phyloP scores from a whole-genome alignment of 768 basidiomycete genomes.

The Tephrocybe sp. region DNA sequence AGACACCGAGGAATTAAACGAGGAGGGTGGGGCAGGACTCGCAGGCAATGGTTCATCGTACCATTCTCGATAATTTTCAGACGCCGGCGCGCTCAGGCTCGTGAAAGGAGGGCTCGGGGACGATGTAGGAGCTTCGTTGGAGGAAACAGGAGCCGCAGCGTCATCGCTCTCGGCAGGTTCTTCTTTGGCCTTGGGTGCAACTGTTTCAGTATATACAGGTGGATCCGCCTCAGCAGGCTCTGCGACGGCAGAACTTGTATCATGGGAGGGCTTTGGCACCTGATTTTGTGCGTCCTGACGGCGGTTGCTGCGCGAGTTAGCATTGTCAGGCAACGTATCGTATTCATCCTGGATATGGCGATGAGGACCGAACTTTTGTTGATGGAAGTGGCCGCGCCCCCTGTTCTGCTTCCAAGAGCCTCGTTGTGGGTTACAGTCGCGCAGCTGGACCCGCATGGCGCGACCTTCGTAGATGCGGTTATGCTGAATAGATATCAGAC shows the following conservation, averaged over 20 bases:
- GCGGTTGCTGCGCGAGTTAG: conserved; percentile 7
- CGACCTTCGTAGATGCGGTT: conserved; percentile 69
- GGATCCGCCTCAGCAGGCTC: conserved; percentile 10
- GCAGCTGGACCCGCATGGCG: conserved; percentile 72
- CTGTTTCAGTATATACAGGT: conserved; percentile 14
- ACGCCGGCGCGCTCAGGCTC: conserved; percentile 15
- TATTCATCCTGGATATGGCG: conserved; percentile 26
- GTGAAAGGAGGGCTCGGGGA: conserved; percentile 19
- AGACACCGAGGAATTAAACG: conserved; percentile 30
- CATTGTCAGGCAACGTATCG: conserved; percentile 14
- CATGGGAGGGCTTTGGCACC: not conserved
- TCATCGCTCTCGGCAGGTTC: not conserved
- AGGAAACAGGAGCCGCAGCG: not conserved
- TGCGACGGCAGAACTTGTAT: not conserved
- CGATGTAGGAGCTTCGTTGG: conserved; percentile 16
- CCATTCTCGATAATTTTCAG: conserved; percentile 44
- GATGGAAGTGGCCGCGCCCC: conserved; percentile 41
- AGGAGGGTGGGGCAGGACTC: conserved; percentile 37
- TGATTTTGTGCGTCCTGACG: conserved; percentile 8
- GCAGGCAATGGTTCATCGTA: conserved; percentile 39
- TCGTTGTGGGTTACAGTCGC: conserved; percentile 64
- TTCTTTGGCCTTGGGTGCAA: not conserved
- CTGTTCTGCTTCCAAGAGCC: conserved; percentile 46
- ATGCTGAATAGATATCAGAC: conserved; percentile 52
- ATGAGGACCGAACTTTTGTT: conserved; percentile 26